A percentile compares a stretch with the other conserved stretches of the same genome.
These are phyloP conservation scores for Tardiomyces blankii DNA, from an alignment of 1,139 yeast species.

Conservation along the genomic window DNA sequence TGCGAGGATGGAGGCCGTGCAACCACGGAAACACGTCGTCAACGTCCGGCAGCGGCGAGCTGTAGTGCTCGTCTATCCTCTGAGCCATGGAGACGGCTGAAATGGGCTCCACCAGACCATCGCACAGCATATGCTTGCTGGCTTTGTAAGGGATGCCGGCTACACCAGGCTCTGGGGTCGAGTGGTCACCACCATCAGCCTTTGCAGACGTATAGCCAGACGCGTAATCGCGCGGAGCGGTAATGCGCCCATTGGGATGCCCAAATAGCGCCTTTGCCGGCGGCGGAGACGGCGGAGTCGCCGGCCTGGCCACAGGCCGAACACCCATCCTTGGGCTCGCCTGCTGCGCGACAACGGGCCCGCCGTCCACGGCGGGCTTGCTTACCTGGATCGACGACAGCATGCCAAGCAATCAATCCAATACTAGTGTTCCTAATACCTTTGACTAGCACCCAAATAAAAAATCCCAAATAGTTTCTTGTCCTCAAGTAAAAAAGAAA, in stretches of 20 bases:
- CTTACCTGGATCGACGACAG: not conserved
- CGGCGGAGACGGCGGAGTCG: not conserved
- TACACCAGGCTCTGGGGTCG: not conserved
- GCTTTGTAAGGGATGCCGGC: too few species aligned
- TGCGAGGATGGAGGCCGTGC: constrained; percentile 45
- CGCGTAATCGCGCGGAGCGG: too few species aligned
- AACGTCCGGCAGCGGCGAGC: constrained; percentile 54
- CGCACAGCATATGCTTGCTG: not conserved
- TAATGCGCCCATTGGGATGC: not conserved
- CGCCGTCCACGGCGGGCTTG: not conserved
- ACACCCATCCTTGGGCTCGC: not conserved
- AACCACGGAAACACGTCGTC: constrained; percentile 79
- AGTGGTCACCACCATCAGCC: not conserved
- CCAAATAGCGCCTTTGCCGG: not conserved
- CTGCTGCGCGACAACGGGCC: not conserved
- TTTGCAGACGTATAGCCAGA: too few species aligned
- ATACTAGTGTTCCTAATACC: too few species aligned
- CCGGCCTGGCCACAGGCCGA: not conserved
- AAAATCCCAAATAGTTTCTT: too few species aligned
- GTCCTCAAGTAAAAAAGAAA: too few species aligned
- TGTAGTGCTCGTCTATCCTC: constrained; percentile 12
- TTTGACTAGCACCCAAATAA: too few species aligned
- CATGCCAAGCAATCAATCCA: not conserved
- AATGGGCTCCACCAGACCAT: not conserved
- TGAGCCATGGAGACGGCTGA: not conserved